Conservation (phyloP, 2,329 filamentous ascomycete species). For the Exophiala phaeomuriformis region DNA sequence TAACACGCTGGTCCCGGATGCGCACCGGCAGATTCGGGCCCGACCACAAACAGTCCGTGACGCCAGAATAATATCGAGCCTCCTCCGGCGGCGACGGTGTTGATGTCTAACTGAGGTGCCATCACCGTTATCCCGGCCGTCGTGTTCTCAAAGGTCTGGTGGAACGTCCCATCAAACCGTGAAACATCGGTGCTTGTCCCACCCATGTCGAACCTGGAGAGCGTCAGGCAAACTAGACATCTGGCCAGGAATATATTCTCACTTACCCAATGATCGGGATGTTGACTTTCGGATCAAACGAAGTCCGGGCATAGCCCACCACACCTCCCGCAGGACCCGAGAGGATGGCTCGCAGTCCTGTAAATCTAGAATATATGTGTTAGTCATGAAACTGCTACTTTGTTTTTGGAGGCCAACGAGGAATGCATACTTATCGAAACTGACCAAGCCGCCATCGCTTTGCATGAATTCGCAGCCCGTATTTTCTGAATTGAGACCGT, state of each 20-base stretch:
- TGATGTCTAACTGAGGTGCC: slow-evolving; percentile 76
- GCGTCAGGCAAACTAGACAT: no score
- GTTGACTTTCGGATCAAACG: slow-evolving; percentile 66
- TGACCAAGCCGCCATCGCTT: slow-evolving; percentile 62
- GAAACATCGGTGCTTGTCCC: no score
- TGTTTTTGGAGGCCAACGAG: no score
- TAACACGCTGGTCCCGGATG: slow-evolving; percentile 89
- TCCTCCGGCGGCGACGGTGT: slow-evolving; percentile 57
- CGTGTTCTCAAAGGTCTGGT: slow-evolving; percentile 80
- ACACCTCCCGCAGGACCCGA: slow-evolving; percentile 90
- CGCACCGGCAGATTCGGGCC: slow-evolving; percentile 79
- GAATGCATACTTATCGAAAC: slow-evolving; percentile 30
- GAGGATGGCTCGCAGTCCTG: slow-evolving; percentile 74
- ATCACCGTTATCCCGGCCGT: slow-evolving; percentile 79
- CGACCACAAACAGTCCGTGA: slow-evolving; percentile 81
- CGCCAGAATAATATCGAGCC: slow-evolving; percentile 59
- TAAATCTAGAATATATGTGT: slow-evolving; percentile 58
- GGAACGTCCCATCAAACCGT: slow-evolving; percentile 59
- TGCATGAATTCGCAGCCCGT: slow-evolving; percentile 91
- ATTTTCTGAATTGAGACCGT: slow-evolving; percentile 63
- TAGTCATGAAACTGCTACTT: slow-evolving; percentile 45
- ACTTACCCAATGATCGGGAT: slow-evolving; percentile 72
- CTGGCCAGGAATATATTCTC: neutral
- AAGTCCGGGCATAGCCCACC: slow-evolving; percentile 47
- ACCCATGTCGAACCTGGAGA: no score